Base-by-base conservation (phyloP, 768 basidiomycete species). In the Boletellus ananiceps region DNA sequence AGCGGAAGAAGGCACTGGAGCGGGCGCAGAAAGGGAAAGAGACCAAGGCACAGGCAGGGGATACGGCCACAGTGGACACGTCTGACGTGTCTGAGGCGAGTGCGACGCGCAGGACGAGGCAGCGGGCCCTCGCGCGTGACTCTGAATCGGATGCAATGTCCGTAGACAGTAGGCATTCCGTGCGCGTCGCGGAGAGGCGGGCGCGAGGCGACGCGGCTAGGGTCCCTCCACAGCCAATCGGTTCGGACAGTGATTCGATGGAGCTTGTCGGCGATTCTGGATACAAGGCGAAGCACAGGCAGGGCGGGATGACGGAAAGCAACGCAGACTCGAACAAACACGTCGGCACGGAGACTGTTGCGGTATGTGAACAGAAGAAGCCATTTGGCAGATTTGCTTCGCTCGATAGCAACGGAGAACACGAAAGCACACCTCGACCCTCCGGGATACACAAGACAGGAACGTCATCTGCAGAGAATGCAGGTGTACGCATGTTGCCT, bases 101-200 rank as follows among this genome's bases (percentile, higher is more conserved):
- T 11, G 41, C 21, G 9, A 40, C 49, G 15, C 51, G 36, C 29
- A 27, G 14, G 40, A 23, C 35, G 16, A 44, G 19, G 12, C 48
- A 50, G 33, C 48, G 37, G 27, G 13, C n/a, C 39, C 29, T 31
- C 15, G n/a, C 25, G 23, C 25, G 8, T 18, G 52, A 63, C 16
- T 40, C 53, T 4, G 67, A 59, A 23, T 61, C 65, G 29, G 61
- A 69, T 19, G 55, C 51, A 15, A 69, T 67, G 63, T 58, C 65
- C 21, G 59, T 69, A 53, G 65, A 63, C 40, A 52, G 49, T 35
- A 53, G 19, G 19, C 54, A 52, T 18, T 40, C 57, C 5, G 21
- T 44, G 11, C 51, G 56, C 8, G 14, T n/a, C 11, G 13, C 38
- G 4, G 57, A 50, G 44, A 55, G 41, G 19, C 27, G 14, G 27